Evolutionary conservation across 176 grass and related monocot species (phyloP), one percentile per base, ranked within the genome.

Genomic region (Guadua angustifolia): DNA sequence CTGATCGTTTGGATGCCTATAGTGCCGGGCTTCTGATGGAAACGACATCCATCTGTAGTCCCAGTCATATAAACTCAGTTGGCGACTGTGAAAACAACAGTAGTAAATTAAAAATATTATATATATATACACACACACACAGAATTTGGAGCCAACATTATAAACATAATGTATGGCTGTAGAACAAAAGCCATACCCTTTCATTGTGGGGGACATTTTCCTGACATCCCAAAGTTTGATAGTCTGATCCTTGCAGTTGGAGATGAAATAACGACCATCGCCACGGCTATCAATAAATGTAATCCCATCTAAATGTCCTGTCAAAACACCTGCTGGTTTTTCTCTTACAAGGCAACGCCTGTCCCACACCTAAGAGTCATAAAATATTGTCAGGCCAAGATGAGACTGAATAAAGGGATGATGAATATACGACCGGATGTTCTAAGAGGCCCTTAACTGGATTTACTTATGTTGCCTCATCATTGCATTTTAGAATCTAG

Each of bases 171-270:
- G 55, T 74, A 78, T 65, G 36, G 6, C 8, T 46, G 51, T 74
- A 57, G 39, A 86, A 56, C 59, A 85, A 66, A 79, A 74, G 58
- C 49, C 59, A 47, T 63, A 83, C 82, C 47, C 47, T 83, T 87
- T 89, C 18, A 52, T 9, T 1, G 49, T 70, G 66, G 90, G 78
- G 2, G 95, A 93, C 92, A 98, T 98, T 79, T 84, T 98, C 74
- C 95, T 91, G 13, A 95, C 83, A 36, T 98, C 95, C 95, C 95
- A 98, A 85, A 98, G 95, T 82, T 98, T 98, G 59, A 91, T 95
- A 67, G 91, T 90, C 75, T 98, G 95, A 88, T 98, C 95, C 88
- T 95, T 98, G 83, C 95, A 79, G 60, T 98, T 98, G 47, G 95
- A 98, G 73, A 98, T 93, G 50, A 98, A 84, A 88, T 98, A 98